Evolutionary conservation across 257 asterid genomes (phyloP).

Genomic region (Catharanthus roseus): DNA sequence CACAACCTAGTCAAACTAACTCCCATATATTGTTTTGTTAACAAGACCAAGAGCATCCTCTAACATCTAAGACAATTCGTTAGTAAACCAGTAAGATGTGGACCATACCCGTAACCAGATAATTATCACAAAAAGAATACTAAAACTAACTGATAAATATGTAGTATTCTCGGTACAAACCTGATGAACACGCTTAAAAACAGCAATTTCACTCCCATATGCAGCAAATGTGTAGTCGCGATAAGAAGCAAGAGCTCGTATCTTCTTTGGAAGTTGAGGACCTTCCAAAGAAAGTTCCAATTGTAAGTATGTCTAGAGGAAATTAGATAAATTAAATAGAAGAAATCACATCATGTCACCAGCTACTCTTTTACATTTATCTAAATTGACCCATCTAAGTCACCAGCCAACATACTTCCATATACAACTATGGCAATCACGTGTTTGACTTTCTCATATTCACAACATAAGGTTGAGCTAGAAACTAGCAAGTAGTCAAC

Average conservation of each 20-base stretch:
- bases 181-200: constrained; percentile 85
- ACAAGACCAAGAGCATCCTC: neutral
- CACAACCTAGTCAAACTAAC: neutral
- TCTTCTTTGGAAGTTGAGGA: constrained; percentile 86
- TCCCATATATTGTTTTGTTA: neutral
- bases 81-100: neutral
- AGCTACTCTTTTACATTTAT: neutral
- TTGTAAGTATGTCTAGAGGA: neutral
- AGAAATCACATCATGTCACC: neutral
- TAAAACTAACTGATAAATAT: neutral
- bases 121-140: constrained; percentile 1
- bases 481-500: too few species aligned
- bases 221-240: constrained; percentile 94
- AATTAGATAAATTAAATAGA: neutral
- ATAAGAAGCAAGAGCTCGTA: constrained; percentile 81
- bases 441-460: neutral
- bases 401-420: neutral
- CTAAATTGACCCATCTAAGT: neutral
- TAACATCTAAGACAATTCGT: neutral
- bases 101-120: neutral
- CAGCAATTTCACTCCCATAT: constrained; percentile 63
- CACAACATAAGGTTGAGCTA: neutral
- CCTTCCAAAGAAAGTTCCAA: constrained; percentile 39
- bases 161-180: constrained; percentile 24
- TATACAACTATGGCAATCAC: neutral